A percentile compares a stretch with the other conserved stretches of the same genome.
phyloP scores from a whole-genome alignment of 352 stramenopile species.

The Phytophthora capsici region DNA sequence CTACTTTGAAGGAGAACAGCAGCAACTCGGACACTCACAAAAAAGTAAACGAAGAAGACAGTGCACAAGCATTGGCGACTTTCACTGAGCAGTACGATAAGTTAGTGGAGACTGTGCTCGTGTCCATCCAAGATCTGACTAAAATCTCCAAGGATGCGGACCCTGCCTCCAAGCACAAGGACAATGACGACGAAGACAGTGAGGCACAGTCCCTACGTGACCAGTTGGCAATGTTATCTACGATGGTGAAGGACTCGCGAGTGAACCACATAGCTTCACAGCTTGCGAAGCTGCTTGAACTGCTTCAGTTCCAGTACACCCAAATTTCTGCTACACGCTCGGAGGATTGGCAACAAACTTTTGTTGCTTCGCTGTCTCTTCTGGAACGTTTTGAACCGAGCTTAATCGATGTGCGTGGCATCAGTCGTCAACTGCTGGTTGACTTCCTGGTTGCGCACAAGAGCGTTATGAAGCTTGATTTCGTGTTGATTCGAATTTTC shows the following conservation, averaged over 20 bases:
- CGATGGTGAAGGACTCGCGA: constrained; percentile 70
- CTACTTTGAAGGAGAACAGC: constrained; percentile 24
- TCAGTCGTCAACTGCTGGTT: constrained; percentile 80
- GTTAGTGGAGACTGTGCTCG: constrained; percentile 75
- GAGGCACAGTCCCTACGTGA: constrained; percentile 49
- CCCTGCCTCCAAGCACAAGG: neutral
- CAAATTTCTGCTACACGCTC: constrained; percentile 38
- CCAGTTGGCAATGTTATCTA: constrained; percentile 54
- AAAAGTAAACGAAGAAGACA: constrained; percentile 24
- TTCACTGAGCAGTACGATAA: constrained; percentile 73
- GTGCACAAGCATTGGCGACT: constrained; percentile 31
- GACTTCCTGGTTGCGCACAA: constrained; percentile 89
- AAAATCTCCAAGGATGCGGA: constrained; percentile 49
- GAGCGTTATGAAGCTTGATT: constrained; percentile 95
- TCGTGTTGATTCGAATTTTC: constrained; percentile 96
- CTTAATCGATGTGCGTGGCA: constrained; percentile 69
- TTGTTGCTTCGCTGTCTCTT: constrained; percentile 54
- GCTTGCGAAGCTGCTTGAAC: constrained; percentile 48
- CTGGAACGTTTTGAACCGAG: constrained; percentile 70
- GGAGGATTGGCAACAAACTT: constrained; percentile 38
- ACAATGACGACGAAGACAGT: constrained; percentile 25
- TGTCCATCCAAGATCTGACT: constrained; percentile 83
- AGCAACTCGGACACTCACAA: neutral
- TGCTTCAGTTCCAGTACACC: constrained; percentile 61
- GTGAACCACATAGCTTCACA: constrained; percentile 77